Evolutionary conservation across 129 eudicot genomes (phyloP).

Genomic region (Gnaphalium uliginosum): DNA sequence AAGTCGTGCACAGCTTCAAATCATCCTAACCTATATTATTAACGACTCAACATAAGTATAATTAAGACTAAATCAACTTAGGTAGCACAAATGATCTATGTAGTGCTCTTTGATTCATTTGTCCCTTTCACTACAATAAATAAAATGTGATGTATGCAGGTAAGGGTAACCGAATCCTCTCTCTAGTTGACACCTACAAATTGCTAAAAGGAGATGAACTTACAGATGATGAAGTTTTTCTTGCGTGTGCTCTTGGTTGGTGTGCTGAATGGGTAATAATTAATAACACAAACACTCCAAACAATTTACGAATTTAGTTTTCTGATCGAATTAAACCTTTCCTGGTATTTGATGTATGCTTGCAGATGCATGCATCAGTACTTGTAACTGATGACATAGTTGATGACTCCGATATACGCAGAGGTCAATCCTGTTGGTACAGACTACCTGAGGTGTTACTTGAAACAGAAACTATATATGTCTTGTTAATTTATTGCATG

Average conservation of each 20-base stretch:
- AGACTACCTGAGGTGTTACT: too few species aligned
- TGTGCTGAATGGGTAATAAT: slow-evolving; percentile 71
- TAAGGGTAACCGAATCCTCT: slow-evolving; percentile 66
- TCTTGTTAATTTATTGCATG: too few species aligned
- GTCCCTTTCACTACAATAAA: too few species aligned
- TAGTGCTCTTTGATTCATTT: too few species aligned
- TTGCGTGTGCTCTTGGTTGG: slow-evolving; percentile 73
- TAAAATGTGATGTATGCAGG: slow-evolving; percentile 38
- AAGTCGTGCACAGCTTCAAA: too few species aligned
- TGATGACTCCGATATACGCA: slow-evolving; percentile 67
- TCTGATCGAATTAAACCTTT: background rate
- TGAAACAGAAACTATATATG: too few species aligned
- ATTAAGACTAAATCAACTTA: too few species aligned
- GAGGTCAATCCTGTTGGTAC: slow-evolving; percentile 78
- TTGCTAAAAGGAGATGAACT: slow-evolving; percentile 59
- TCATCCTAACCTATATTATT: too few species aligned
- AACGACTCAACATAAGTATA: too few species aligned
- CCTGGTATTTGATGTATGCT: background rate
- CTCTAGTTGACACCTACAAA: slow-evolving; percentile 75
- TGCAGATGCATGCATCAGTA: slow-evolving; percentile 75
- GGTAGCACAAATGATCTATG: too few species aligned
- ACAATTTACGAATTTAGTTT: background rate
- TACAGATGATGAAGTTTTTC: slow-evolving; percentile 63
- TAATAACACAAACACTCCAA: too few species aligned
- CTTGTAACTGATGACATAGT: slow-evolving; percentile 76